Evolutionary conservation across 495 filamentous ascomycete genomes (phyloP).

Genomic region (Amphirosellinia nigrospora): DNA sequence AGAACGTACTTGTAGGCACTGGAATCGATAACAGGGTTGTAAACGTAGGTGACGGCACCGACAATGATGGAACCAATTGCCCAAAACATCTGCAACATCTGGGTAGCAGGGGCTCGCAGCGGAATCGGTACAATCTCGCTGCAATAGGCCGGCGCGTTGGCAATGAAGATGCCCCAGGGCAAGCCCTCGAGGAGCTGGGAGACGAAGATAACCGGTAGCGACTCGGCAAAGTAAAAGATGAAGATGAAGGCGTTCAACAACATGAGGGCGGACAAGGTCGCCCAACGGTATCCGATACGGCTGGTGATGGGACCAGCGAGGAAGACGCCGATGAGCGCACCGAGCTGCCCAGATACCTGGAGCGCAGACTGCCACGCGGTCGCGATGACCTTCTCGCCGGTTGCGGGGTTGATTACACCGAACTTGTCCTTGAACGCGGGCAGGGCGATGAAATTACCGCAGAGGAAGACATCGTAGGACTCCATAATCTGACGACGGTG

Average conservation of each 20-base stretch:
- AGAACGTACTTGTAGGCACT: conserved; percentile 52
- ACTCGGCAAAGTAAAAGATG: conserved; percentile 53
- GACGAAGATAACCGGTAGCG: conserved; percentile 49
- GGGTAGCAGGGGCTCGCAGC: conserved; percentile 52
- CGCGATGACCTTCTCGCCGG: conserved; percentile 37
- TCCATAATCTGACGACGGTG: conserved; percentile 50
- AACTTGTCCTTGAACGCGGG: conserved; percentile 42
- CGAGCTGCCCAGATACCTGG: conserved; percentile 48
- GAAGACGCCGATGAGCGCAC: conserved; percentile 53
- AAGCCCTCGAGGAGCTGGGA: conserved; percentile 55
- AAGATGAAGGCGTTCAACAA: conserved; percentile 54
- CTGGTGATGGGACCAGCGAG: conserved; percentile 54
- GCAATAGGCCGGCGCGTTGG: conserved; percentile 54
- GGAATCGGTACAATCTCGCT: conserved; percentile 52
- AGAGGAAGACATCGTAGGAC: conserved; percentile 54
- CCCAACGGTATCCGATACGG: conserved; percentile 56
- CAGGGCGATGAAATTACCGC: conserved; percentile 53
- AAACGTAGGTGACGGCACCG: conserved; percentile 51
- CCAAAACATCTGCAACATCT: conserved; percentile 58
- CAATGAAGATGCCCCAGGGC: conserved; percentile 60
- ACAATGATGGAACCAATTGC: conserved; percentile 55
- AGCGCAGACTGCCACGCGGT: conserved; percentile 55
- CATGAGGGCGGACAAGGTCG: conserved; percentile 51
- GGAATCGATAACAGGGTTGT: conserved; percentile 41
- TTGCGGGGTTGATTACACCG: conserved; percentile 38